Conservation (phyloP, 1,139 yeast species). For the Suhomyces maxii region DNA sequence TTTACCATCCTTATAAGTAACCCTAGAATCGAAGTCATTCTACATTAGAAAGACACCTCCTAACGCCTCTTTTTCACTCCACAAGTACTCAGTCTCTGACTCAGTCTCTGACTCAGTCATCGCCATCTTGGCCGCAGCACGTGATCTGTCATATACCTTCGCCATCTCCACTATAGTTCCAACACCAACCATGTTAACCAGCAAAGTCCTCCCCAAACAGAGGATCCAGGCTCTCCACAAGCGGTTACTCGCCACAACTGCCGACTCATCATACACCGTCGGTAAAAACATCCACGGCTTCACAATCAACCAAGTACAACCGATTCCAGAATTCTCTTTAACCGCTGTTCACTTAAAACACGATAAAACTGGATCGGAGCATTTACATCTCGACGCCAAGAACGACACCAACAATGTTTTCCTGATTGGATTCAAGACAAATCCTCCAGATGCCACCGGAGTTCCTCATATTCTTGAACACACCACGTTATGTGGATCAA, state of each 20-base stretch:
- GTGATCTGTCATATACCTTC: background rate
- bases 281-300: constrained; percentile 68
- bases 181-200: constrained; percentile 1
- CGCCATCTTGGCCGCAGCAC: background rate
- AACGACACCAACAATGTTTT: constrained; percentile 85
- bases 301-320: constrained; percentile 57
- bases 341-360: constrained; percentile 77
- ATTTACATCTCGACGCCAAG: constrained; percentile 75
- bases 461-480: constrained; percentile 96
- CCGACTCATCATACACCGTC: constrained; percentile 51
- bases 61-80: too few relatives aligned
- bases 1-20: too few relatives aligned
- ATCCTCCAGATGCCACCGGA: constrained; percentile 91
- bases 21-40: too few relatives aligned
- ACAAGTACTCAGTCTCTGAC: too few relatives aligned
- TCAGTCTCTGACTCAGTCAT: background rate
- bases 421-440: constrained; percentile 87
- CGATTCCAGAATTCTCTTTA: constrained; percentile 79
- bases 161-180: background rate
- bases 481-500: constrained; percentile 91
- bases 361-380: constrained; percentile 69
- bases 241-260: constrained; percentile 4
- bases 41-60: too few relatives aligned
- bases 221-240: background rate
- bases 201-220: background rate